Evolutionary conservation across 768 basidiomycete species (phyloP).

Genomic region (Mycena sanguinolenta): DNA sequence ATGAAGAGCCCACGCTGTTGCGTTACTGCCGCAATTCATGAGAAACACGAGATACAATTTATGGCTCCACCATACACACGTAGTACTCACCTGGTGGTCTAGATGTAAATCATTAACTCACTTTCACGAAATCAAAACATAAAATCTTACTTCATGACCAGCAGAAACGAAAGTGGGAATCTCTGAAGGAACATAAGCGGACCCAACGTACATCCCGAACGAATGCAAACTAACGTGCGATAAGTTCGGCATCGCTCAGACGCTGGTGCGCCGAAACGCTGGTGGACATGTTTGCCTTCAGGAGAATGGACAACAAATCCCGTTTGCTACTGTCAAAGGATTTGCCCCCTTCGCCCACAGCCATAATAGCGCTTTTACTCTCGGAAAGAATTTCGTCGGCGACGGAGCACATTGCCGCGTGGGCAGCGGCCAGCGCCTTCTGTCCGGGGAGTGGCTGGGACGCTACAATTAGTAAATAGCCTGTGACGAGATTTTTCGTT

Average conservation of each 20-base stretch:
- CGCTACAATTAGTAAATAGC: background rate
- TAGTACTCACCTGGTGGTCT: too few relatives aligned
- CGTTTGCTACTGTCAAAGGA: conserved; percentile 45
- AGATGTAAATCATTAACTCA: background rate
- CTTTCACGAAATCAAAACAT: background rate
- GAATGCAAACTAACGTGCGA: conserved; percentile 37
- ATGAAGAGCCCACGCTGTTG: conserved; percentile 57
- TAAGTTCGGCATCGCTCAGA: conserved; percentile 63
- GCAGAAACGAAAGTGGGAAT: conserved; percentile 58
- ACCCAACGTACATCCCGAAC: background rate
- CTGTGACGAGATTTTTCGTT: too few relatives aligned
- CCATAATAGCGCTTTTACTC: conserved; percentile 50
- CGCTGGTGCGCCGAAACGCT: conserved; percentile 58
- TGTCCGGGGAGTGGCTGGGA: conserved; percentile 7
- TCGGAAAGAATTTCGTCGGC: conserved; percentile 53
- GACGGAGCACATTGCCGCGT: conserved; percentile 50
- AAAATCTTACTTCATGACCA: conserved; percentile 36
- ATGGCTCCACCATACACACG: too few relatives aligned
- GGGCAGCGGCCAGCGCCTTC: conserved; percentile 37
- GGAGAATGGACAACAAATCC: conserved; percentile 62
- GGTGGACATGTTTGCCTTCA: conserved; percentile 64
- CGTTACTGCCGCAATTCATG: background rate
- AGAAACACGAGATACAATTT: background rate
- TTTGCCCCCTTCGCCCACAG: conserved; percentile 35
- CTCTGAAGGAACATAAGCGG: conserved; percentile 35